Evolutionary conservation across 768 basidiomycete genomes (phyloP).

Genomic region (Mycena venus): DNA sequence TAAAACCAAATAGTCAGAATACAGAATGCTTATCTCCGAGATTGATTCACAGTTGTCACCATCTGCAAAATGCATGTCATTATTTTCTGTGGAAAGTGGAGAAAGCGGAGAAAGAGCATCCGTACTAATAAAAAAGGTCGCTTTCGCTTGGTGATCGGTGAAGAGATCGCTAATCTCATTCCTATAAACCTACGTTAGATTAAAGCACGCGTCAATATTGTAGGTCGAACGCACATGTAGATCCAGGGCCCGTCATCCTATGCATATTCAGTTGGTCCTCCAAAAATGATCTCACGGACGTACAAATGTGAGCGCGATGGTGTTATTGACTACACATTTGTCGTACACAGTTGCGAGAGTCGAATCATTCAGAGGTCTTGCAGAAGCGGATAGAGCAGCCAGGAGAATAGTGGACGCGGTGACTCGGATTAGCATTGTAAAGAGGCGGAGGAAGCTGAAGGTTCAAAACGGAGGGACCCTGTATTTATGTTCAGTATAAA

Average conservation of each 20-base stretch:
- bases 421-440: not conserved
- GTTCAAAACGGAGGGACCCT: not conserved
- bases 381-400: not conserved
- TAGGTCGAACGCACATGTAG: conserved; percentile 5
- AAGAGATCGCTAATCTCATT: conserved; percentile 23
- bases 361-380: not conserved
- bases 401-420: not conserved
- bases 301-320: conserved; percentile 33
- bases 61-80: conserved; percentile 14
- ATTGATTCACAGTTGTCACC: conserved; percentile 33
- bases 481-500: not conserved
- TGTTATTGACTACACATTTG: conserved; percentile 13
- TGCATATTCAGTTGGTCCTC: not conserved
- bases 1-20: conserved; percentile 2
- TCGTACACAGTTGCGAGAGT: not conserved
- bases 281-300: not conserved
- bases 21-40: not conserved
- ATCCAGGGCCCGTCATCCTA: conserved; percentile 33
- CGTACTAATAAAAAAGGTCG: conserved; percentile 50
- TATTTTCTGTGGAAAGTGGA: too few species aligned
- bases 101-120: too few species aligned
- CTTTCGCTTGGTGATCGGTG: conserved; percentile 28
- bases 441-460: not conserved
- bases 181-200: not conserved
- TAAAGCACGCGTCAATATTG: not conserved